These are phyloP conservation scores for Brettanomyces naardenensis DNA, from an alignment of 805 yeast genomes.

Conservation along the genomic window DNA sequence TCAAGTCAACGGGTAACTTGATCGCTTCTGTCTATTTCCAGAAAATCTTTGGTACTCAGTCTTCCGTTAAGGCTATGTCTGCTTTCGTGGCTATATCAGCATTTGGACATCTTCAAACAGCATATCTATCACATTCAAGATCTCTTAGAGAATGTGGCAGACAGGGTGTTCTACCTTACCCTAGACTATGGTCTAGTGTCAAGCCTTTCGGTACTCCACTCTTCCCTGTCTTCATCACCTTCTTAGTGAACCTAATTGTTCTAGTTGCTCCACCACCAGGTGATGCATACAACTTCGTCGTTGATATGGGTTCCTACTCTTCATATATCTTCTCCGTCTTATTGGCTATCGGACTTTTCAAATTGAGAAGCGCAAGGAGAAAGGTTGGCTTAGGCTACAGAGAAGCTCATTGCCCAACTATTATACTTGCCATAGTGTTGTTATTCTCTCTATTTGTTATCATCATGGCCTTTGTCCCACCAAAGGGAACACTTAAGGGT, in stretches of 20 bases:
- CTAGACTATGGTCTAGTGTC: conserved; percentile 60
- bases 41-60: conserved; percentile 54
- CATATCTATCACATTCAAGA: conserved; percentile 76
- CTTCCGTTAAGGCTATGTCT: conserved; percentile 60
- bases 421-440: conserved; percentile 26
- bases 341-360: conserved; percentile 58
- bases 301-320: conserved; percentile 77
- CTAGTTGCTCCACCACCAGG: conserved; percentile 81
- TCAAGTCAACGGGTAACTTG: conserved; percentile 54
- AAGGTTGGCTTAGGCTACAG: conserved; percentile 26
- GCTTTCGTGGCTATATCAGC: conserved; percentile 79
- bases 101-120: conserved; percentile 77
- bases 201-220: conserved; percentile 70
- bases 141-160: conserved; percentile 74
- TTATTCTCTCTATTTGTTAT: conserved; percentile 30
- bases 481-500: conserved; percentile 31
- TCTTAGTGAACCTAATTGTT: conserved; percentile 66
- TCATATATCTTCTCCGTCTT: conserved; percentile 64
- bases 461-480: conserved; percentile 36
- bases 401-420: conserved; percentile 29
- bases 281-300: conserved; percentile 76
- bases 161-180: conserved; percentile 74
- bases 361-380: conserved; percentile 29
- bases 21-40: conserved; percentile 73
- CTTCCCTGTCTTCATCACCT: conserved; percentile 69